A percentile compares a stretch with the other conserved stretches of the same genome.
Conservation (phyloP, 2,329 filamentous ascomycete genomes). For the Pseudocercospora macadamiae region DNA sequence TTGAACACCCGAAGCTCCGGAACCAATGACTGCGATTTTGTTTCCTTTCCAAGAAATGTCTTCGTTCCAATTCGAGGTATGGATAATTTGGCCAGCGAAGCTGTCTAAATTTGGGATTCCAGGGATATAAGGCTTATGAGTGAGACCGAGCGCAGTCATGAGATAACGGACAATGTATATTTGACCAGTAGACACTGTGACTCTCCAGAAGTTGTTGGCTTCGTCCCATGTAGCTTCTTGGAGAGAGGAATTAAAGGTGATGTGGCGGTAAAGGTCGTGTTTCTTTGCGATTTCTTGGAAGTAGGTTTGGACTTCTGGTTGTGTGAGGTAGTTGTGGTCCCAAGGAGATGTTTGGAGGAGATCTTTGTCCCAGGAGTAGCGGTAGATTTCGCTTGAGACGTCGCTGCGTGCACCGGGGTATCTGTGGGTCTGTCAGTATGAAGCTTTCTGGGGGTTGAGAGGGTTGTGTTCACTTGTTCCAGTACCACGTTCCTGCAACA, state of each 20-base stretch:
- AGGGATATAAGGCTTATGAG: constrained; percentile 51
- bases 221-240: constrained; percentile 13
- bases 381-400: constrained; percentile 9
- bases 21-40: constrained; percentile 64
- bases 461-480: neutral
- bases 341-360: constrained; percentile 5
- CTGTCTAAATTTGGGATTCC: constrained; percentile 61
- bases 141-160: constrained; percentile 10
- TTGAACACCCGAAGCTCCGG: constrained; percentile 66
- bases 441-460: neutral
- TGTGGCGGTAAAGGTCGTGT: constrained; percentile 13
- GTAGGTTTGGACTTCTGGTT: constrained; percentile 13
- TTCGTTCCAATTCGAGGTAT: constrained; percentile 44
- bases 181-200: neutral
- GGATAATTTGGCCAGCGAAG: constrained; percentile 59
- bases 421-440: neutral
- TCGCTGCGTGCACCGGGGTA: constrained; percentile 9
- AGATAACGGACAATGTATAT: constrained; percentile 9
- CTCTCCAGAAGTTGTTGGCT: neutral
- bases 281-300: constrained; percentile 11
- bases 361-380: constrained; percentile 14
- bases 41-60: constrained; percentile 59
- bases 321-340: constrained; percentile 12
- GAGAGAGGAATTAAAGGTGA: constrained; percentile 8
- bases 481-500: constrained; percentile 3